Evolutionary conservation across 2,329 filamentous ascomycete species (phyloP).

Genomic region (Apiospora arundinis): DNA sequence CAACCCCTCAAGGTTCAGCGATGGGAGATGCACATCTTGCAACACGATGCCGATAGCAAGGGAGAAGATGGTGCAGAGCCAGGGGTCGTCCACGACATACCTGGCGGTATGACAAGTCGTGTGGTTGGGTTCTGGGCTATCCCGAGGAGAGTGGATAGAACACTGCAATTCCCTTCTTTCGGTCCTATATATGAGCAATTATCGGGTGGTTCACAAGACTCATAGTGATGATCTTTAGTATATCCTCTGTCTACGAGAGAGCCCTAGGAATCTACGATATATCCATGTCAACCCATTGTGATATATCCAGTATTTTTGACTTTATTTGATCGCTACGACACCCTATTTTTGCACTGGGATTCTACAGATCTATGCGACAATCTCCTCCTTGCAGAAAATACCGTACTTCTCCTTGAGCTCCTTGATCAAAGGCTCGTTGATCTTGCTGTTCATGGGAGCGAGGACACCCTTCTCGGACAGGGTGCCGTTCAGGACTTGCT

Average conservation of each 20-base stretch:
- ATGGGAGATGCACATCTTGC: not conserved
- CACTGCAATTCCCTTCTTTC: conserved; percentile 21
- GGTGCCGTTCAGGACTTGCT: conserved; percentile 78
- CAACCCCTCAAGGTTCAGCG: no score
- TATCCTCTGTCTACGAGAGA: not conserved
- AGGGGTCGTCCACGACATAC: not conserved
- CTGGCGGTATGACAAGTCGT: not conserved
- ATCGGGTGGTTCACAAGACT: no score
- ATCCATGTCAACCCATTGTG: not conserved
- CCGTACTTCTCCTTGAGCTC: conserved; percentile 67
- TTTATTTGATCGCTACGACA: not conserved
- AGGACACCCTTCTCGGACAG: conserved; percentile 77
- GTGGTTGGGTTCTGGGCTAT: conserved; percentile 22
- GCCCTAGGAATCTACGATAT: not conserved
- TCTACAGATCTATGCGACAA: conserved; percentile 26
- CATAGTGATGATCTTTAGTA: not conserved
- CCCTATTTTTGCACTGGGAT: not conserved
- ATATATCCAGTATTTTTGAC: not conserved
- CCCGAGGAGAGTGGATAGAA: not conserved
- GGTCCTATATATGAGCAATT: conserved; percentile 23
- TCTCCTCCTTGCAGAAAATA: conserved; percentile 50
- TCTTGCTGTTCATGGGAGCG: conserved; percentile 76
- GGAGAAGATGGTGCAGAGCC: not conserved
- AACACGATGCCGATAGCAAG: not conserved
- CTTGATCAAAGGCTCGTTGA: conserved; percentile 68